A percentile compares a stretch with the other conserved stretches of the same genome.
phyloP scores from a whole-genome alignment of 345 rosid genomes.

The Aquilaria yunnanensis region DNA sequence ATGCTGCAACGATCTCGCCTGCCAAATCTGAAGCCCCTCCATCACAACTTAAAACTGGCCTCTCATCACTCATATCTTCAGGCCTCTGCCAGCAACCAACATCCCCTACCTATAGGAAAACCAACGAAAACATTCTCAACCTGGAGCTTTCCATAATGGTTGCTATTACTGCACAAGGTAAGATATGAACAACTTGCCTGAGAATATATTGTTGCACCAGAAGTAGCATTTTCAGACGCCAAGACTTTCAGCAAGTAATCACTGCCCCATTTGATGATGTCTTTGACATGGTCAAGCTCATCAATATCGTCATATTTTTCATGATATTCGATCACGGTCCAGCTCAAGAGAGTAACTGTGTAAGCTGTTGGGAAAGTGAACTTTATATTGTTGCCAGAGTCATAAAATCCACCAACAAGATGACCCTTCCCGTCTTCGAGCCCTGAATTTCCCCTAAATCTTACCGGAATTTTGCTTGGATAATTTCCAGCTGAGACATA shows the following conservation, averaged over 20 bases:
- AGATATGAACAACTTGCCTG: slow-evolving; percentile 33
- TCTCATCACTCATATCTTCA: slow-evolving; percentile 47
- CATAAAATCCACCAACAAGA: slow-evolving; percentile 55
- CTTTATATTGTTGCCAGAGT: slow-evolving; percentile 56
- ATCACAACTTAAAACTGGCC: slow-evolving; percentile 40
- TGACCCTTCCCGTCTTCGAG: slow-evolving; percentile 44
- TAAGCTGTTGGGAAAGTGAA: slow-evolving; percentile 60
- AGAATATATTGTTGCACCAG: slow-evolving; percentile 29
- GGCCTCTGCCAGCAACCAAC: slow-evolving; percentile 60
- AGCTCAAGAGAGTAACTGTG: slow-evolving; percentile 50
- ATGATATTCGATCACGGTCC: slow-evolving; percentile 59
- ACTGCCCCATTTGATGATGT: slow-evolving; percentile 54
- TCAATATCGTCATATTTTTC: slow-evolving; percentile 40
- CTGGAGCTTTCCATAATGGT: neutral
- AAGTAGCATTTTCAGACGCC: slow-evolving; percentile 24
- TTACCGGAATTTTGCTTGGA: slow-evolving; percentile 38
- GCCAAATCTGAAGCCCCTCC: slow-evolving; percentile 43
- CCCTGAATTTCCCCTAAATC: slow-evolving; percentile 52
- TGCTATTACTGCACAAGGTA: neutral
- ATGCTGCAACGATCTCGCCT: slow-evolving; percentile 49
- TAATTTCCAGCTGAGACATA: slow-evolving; percentile 44
- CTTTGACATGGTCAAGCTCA: slow-evolving; percentile 55
- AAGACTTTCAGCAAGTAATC: slow-evolving; percentile 52
- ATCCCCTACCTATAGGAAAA: slow-evolving; percentile 42
- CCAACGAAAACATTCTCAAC: neutral